Conservation (phyloP, 495 filamentous ascomycete genomes). For the Penicillium tannophilum region DNA sequence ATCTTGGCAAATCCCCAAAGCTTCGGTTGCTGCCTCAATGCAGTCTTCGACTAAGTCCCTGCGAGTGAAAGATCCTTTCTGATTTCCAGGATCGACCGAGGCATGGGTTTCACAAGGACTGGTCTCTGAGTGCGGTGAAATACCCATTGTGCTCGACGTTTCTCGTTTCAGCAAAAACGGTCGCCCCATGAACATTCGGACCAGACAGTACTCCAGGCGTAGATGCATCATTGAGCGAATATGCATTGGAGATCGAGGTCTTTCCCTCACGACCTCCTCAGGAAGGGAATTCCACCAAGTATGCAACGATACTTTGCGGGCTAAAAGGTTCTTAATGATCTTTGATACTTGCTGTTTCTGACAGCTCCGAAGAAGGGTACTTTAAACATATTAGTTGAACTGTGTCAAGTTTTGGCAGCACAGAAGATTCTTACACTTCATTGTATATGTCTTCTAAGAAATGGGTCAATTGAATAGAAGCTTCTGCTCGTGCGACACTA, state of each 20-base stretch:
- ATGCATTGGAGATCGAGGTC: constrained; percentile 3
- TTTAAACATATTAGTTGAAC: constrained; percentile 6
- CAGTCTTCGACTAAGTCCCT: constrained; percentile 29
- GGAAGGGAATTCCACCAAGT: constrained; percentile 33
- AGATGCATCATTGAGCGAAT: constrained; percentile 32
- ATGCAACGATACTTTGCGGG: constrained; percentile 15
- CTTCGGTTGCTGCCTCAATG: constrained; percentile 29
- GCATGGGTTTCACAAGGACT: background rate
- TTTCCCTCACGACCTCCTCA: constrained; percentile 10
- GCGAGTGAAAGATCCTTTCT: constrained; percentile 8
- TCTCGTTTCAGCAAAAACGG: constrained; percentile 32
- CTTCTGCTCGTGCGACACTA: constrained; percentile 16
- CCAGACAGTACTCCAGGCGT: constrained; percentile 33
- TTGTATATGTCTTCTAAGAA: constrained; percentile 30
- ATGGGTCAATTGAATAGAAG: constrained; percentile 28
- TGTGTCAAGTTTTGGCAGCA: background rate
- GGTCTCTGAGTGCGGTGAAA: constrained; percentile 9
- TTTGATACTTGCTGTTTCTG: constrained; percentile 15
- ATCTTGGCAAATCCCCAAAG: constrained; percentile 27
- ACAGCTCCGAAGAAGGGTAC: constrained; percentile 21
- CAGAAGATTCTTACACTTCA: constrained; percentile 23
- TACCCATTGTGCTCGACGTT: constrained; percentile 6
- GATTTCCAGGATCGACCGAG: background rate
- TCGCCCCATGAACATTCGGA: constrained; percentile 36
- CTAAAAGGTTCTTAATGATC: constrained; percentile 18